Evolutionary conservation across 306 rosid genomes (phyloP), one percentile per base, ranked within the genome.

Genomic region (Vicia faba): DNA sequence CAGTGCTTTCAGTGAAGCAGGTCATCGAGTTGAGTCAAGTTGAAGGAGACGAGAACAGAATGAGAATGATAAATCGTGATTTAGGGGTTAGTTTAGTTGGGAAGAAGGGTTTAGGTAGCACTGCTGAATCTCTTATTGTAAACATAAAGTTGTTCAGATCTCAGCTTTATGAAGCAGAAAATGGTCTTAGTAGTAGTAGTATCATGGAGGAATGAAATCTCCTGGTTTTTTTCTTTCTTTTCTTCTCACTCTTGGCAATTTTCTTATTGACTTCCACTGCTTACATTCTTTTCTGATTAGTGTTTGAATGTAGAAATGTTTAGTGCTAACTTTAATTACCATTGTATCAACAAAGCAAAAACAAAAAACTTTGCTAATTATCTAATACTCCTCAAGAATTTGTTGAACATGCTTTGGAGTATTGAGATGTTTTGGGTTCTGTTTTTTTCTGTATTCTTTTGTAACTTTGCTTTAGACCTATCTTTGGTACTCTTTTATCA

Each of bases 11-110:
- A 13, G 84, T 74, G 79, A 81, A 78, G 83, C 84, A 67, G 64
- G 84, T 59, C 62, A 70, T 81, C 35, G 79, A 86, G 76, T 75
- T 91, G 75, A 75, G 86, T 77, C 80, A 74, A 66, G 78, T 71
- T 35, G 89, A 84, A 25, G 92, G 83, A 54, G 90, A 87, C 11
- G 84, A 41, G 54, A 81, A 79, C 62, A 75, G 85, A 82, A 71
- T 86, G 78, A 82, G 62, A 63, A 84, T 84, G 78, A 77, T 88
- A 39, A 82, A 61, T 72, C 74, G 38, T 3, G 70, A 82, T 57
- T 79, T 85, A 13, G 82, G 90, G 68, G 86, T 81, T 66, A 79
- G 78, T 72, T 78, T 87, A 79, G 88, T 88, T 65, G 97, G 97
- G 75, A 91, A 84, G 68, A 88, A 81, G 54, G 88, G 95, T 26